Percentiles rank a stretch among this genome's conserved stretches.
Conservation (phyloP, 2,329 filamentous ascomycete species). For the Phyllosticta citrichinensis region DNA sequence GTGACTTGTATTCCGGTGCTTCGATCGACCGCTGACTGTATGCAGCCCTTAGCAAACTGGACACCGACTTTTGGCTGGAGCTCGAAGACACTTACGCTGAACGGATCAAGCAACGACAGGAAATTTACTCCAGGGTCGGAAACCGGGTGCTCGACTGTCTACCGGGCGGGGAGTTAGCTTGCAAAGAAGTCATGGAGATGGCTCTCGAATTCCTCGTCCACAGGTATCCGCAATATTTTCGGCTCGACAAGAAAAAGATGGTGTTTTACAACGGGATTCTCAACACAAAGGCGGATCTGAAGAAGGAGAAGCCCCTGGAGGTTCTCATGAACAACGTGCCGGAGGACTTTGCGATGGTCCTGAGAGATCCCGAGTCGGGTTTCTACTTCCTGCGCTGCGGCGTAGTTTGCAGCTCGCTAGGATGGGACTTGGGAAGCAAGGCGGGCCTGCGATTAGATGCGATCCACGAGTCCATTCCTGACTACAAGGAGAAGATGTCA, state of each 20-base stretch:
- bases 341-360: conserved; percentile 71
- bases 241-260: conserved; percentile 43
- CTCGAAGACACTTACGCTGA: conserved; percentile 62
- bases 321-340: conserved; percentile 69
- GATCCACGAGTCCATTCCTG: conserved; percentile 67
- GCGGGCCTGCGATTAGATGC: conserved; percentile 59
- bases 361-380: conserved; percentile 61
- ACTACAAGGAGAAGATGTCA: conserved; percentile 81
- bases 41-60: conserved; percentile 64
- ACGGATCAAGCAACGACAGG: conserved; percentile 59
- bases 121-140: conserved; percentile 54
- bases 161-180: conserved; percentile 67
- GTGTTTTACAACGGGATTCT: conserved; percentile 62
- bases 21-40: not conserved
- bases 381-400: conserved; percentile 67
- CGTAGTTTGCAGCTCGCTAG: conserved; percentile 66
- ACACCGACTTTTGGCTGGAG: conserved; percentile 83
- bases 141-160: conserved; percentile 55
- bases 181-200: conserved; percentile 85
- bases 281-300: conserved; percentile 50
- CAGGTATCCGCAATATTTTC: conserved; percentile 68
- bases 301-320: conserved; percentile 52
- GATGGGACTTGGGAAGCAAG: conserved; percentile 69
- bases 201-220: conserved; percentile 66
- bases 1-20: not conserved